Percentiles rank a stretch among this genome's conserved stretches.
Conservation (phyloP, 2,329 filamentous ascomycete genomes). For the Grosmannia serpens region DNA sequence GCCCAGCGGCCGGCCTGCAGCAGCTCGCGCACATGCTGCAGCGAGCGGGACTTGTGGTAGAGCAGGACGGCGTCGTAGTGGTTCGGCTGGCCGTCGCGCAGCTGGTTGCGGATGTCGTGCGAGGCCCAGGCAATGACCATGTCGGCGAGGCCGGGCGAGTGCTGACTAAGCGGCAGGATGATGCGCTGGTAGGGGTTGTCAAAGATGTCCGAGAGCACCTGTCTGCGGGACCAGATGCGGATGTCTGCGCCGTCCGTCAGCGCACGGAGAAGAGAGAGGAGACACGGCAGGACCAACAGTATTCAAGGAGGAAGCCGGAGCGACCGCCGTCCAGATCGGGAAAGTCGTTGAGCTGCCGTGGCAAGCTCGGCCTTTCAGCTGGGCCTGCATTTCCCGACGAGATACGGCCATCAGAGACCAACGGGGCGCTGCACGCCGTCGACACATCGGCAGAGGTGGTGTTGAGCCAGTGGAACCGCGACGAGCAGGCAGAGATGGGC, state of each 20-base stretch:
- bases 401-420: background rate
- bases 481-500: background rate
- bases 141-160: background rate
- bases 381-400: too few relatives aligned
- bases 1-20: background rate
- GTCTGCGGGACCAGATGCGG: background rate
- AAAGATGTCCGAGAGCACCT: background rate
- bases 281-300: background rate
- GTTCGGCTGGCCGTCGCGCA: background rate
- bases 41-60: background rate
- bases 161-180: background rate
- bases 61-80: background rate
- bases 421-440: too few relatives aligned
- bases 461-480: background rate
- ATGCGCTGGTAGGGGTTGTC: background rate
- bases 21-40: background rate
- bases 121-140: conserved; percentile 2
- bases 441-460: background rate
- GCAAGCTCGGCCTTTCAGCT: background rate
- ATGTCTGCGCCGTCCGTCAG: background rate
- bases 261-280: background rate
- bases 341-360: background rate
- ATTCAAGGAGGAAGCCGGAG: conserved; percentile 1
- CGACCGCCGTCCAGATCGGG: background rate
- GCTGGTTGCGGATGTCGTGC: conserved; percentile 4